Evolutionary conservation across 768 basidiomycete genomes (phyloP).

Genomic region (Plicaturopsis crispa): DNA sequence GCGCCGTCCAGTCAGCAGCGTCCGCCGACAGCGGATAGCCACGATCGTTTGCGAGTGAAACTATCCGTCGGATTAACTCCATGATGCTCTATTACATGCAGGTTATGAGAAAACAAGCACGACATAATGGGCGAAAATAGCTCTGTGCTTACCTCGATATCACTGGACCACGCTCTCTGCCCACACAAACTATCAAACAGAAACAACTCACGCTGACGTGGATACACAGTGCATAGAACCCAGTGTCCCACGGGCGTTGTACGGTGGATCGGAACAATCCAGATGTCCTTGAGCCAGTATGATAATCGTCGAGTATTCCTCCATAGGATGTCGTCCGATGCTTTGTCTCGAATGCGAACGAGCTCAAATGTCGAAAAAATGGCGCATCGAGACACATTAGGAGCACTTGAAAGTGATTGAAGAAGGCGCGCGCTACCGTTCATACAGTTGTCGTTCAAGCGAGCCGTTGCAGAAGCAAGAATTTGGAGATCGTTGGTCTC

Average conservation of each 20-base stretch:
- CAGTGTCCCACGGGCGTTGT: slow-evolving; percentile 18
- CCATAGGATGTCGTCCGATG: slow-evolving; percentile 14
- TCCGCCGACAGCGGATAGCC: slow-evolving; percentile 3
- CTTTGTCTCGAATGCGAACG: neutral
- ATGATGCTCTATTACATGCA: slow-evolving; percentile 6
- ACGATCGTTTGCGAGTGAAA: slow-evolving; percentile 6
- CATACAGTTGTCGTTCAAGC: slow-evolving; percentile 8
- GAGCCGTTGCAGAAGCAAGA: slow-evolving; percentile 3
- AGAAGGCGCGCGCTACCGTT: slow-evolving; percentile 11
- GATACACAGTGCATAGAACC: slow-evolving; percentile 20
- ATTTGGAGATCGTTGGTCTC: slow-evolving; percentile 6
- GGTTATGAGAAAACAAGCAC: neutral
- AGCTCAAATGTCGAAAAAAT: slow-evolving; percentile 11
- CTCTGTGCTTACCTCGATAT: slow-evolving; percentile 1
- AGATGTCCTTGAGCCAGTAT: slow-evolving; percentile 23
- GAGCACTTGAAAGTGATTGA: neutral
- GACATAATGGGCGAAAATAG: neutral
- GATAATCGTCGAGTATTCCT: neutral
- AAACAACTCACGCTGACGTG: slow-evolving; percentile 8
- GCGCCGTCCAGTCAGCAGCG: slow-evolving; percentile 11
- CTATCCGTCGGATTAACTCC: slow-evolving; percentile 8
- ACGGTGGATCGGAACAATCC: slow-evolving; percentile 31
- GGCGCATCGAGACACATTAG: neutral
- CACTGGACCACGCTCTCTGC: neutral
- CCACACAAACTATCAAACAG: slow-evolving; percentile 25